Conservation (phyloP, 768 basidiomycete genomes). For the Collybiopsis confluens region DNA sequence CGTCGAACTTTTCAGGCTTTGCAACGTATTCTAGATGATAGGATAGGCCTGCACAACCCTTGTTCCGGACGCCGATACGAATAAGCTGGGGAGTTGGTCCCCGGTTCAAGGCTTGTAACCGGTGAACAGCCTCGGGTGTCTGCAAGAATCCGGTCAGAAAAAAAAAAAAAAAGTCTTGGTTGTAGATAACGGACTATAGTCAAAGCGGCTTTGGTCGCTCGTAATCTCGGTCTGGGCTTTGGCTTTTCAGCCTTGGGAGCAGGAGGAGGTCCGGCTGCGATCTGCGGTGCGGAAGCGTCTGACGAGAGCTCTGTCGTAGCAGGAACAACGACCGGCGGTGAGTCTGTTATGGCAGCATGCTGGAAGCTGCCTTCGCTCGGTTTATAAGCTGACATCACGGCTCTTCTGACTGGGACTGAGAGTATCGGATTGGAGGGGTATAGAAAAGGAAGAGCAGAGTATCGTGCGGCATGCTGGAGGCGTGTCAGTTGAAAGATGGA, state of each 20-base stretch:
- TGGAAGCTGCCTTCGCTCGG: slow-evolving; percentile 25
- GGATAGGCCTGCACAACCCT: slow-evolving; percentile 86
- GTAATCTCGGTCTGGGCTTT: slow-evolving; percentile 53
- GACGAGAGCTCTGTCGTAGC: slow-evolving; percentile 41
- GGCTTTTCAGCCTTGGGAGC: slow-evolving; percentile 55
- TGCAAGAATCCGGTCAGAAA: slow-evolving; percentile 24
- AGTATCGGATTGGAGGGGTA: slow-evolving; percentile 28
- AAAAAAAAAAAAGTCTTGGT: slow-evolving; percentile 2
- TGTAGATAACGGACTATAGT: slow-evolving; percentile 51
- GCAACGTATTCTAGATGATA: slow-evolving; percentile 97
- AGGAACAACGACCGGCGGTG: slow-evolving; percentile 52
- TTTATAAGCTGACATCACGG: slow-evolving; percentile 66
- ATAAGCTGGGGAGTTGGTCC: slow-evolving; percentile 88
- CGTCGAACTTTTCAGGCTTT: slow-evolving; percentile 86
- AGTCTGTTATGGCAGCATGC: slow-evolving; percentile 27
- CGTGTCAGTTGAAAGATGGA: slow-evolving; percentile 25
- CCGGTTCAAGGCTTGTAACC: slow-evolving; percentile 68
- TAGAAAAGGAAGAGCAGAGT: slow-evolving; percentile 25
- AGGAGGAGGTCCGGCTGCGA: slow-evolving; percentile 68
- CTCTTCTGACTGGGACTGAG: slow-evolving; percentile 42
- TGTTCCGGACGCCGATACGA: slow-evolving; percentile 93
- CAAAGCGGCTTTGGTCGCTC: slow-evolving; percentile 74
- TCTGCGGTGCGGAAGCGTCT: slow-evolving; percentile 67
- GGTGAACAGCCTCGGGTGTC: slow-evolving; percentile 76
- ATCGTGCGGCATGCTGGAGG: slow-evolving; percentile 27